phyloP scores from a whole-genome alignment of 345 rosid genomes.

The Boechera stricta region DNA sequence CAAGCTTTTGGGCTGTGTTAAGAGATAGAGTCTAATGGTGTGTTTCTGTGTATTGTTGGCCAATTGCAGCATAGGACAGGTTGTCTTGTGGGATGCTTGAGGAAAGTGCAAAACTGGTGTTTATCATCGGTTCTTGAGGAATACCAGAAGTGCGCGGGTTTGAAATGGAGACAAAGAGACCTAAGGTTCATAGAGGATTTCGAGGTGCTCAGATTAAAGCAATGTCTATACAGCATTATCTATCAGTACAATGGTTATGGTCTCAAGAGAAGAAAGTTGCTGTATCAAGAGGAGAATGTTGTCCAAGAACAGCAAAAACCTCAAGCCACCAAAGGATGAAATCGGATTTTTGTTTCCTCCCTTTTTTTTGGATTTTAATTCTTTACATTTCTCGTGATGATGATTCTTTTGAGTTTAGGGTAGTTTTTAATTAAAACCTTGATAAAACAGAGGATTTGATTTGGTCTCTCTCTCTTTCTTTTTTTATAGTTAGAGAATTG shows the following conservation, averaged over 20 bases:
- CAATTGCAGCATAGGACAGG: conserved; percentile 85
- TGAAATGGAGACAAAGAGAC: conserved; percentile 63
- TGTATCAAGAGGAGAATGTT: conserved; percentile 61
- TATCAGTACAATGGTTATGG: conserved; percentile 79
- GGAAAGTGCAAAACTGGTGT: conserved; percentile 85
- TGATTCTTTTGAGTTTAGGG: conserved; percentile 30
- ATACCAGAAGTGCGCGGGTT: conserved; percentile 68
- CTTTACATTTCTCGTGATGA: conserved; percentile 22
- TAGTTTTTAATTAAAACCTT: not conserved
- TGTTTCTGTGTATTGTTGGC: not conserved
- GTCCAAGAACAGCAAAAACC: conserved; percentile 54
- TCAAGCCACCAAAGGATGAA: conserved; percentile 47
- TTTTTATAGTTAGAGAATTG: conserved; percentile 13
- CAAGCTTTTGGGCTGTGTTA: not conserved
- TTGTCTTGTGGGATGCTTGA: conserved; percentile 82
- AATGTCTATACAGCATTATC: conserved; percentile 68
- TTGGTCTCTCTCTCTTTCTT: not conserved
- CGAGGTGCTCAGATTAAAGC: conserved; percentile 53
- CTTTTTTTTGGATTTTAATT: not conserved
- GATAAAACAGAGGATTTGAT: conserved; percentile 2
- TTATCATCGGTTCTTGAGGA: conserved; percentile 75
- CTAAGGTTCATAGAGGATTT: conserved; percentile 68
- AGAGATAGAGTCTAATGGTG: not conserved
- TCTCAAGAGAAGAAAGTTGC: conserved; percentile 68
- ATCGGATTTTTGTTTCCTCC: not conserved